Conservation (phyloP, 495 filamentous ascomycete genomes). For the Terfezia claveryi region DNA sequence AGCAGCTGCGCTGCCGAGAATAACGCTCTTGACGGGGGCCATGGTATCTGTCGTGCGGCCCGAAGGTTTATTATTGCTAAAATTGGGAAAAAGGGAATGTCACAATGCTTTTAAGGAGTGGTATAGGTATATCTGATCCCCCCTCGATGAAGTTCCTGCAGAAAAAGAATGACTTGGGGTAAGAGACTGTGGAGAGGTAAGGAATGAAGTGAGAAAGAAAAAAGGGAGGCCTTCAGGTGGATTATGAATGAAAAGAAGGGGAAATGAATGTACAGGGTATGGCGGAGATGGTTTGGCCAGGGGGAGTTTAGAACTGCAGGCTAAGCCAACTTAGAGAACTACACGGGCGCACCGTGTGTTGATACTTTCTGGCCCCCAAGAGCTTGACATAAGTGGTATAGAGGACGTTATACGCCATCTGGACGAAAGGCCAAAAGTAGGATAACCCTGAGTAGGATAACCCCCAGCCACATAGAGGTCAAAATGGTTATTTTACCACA, state of each 20-base stretch:
- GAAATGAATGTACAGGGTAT: not conserved
- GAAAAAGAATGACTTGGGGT: not conserved
- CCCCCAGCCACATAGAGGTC: too few species aligned
- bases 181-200: not conserved
- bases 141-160: not conserved
- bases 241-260: not conserved
- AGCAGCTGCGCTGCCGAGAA: conserved; percentile 9
- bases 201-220: not conserved
- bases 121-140: not conserved
- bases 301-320: too few species aligned
- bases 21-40: conserved; percentile 6
- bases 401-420: too few species aligned
- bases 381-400: too few species aligned
- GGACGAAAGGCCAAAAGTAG: too few species aligned
- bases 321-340: too few species aligned
- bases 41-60: not conserved
- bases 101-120: not conserved
- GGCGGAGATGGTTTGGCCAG: too few species aligned
- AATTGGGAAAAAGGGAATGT: too few species aligned
- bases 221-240: not conserved
- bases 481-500: too few species aligned
- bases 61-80: not conserved
- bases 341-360: too few species aligned
- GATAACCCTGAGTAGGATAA: too few species aligned
- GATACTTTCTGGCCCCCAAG: too few species aligned